Percentiles rank a stretch among this genome's conserved stretches.
Conservation (phyloP, 352 stramenopile genomes). For the Phytophthora podocarpi region DNA sequence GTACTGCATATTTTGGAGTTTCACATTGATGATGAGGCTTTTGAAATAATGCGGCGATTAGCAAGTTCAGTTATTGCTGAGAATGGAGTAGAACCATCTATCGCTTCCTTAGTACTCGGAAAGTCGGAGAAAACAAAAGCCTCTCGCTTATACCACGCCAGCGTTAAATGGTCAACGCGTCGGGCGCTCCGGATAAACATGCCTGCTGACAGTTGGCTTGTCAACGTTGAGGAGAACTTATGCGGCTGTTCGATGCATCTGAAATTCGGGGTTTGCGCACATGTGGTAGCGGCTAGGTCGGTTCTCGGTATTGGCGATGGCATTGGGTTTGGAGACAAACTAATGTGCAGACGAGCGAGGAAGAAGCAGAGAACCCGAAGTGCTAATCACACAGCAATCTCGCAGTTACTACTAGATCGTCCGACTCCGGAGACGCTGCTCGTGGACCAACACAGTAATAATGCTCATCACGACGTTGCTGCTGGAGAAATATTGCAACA, state of each 20-base stretch:
- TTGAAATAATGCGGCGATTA: not conserved
- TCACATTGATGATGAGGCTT: not conserved
- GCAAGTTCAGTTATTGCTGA: not conserved
- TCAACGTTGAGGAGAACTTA: not conserved
- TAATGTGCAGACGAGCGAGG: not conserved
- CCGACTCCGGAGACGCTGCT: too few species aligned
- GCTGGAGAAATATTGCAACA: too few species aligned
- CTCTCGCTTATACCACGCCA: not conserved
- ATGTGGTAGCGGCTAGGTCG: not conserved
- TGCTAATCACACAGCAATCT: too few species aligned
- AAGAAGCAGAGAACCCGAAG: too few species aligned
- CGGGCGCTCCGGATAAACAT: not conserved
- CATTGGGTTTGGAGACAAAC: conserved; percentile 2
- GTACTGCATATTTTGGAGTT: conserved; percentile 21
- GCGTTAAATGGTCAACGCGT: conserved; percentile 4
- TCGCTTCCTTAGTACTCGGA: not conserved
- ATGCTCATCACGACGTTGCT: too few species aligned
- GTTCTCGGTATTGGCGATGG: not conserved
- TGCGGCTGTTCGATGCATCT: not conserved
- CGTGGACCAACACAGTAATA: too few species aligned
- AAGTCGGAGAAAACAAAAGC: conserved; percentile 2
- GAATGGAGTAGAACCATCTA: not conserved
- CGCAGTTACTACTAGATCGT: too few species aligned
- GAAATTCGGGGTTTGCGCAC: conserved; percentile 10
- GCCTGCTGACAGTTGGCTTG: not conserved